Evolutionary conservation across 495 filamentous ascomycete species (phyloP).

Genomic region (Aspergillus baeticus): DNA sequence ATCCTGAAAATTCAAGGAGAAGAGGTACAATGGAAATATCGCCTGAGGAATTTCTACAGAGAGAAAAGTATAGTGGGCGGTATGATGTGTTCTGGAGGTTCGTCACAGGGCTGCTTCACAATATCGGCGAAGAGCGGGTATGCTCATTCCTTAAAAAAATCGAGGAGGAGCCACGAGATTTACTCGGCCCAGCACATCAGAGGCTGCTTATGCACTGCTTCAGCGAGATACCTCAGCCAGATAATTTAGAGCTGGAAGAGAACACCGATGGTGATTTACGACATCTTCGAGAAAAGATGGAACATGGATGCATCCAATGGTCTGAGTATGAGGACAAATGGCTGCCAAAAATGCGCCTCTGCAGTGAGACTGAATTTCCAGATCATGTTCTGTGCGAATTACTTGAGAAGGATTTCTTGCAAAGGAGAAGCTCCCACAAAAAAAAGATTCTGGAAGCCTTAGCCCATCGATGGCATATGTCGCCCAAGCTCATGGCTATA

Average conservation of each 20-base stretch:
- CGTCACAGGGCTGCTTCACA: constrained; percentile 37
- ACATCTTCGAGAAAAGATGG: not conserved
- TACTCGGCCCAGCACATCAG: constrained; percentile 37
- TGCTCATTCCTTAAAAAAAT: constrained; percentile 32
- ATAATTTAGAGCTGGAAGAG: not conserved
- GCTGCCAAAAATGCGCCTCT: not conserved
- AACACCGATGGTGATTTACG: not conserved
- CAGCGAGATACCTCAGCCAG: constrained; percentile 23
- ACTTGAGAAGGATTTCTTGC: not conserved
- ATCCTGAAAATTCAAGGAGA: not conserved
- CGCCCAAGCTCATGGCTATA: not conserved
- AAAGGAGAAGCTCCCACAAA: not conserved
- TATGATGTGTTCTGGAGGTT: constrained; percentile 48
- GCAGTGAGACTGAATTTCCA: constrained; percentile 4
- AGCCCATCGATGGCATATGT: constrained; percentile 5
- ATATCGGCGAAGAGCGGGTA: constrained; percentile 6
- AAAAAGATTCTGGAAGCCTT: not conserved
- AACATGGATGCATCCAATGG: not conserved
- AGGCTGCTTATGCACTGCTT: constrained; percentile 43
- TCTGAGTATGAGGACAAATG: not conserved
- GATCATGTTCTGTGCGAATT: constrained; percentile 1
- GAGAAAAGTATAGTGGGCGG: constrained; percentile 37
- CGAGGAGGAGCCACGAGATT: constrained; percentile 36
- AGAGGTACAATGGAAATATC: constrained; percentile 28
- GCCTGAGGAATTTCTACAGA: constrained; percentile 26